These are phyloP conservation scores for Poa annua DNA, from an alignment of 176 grass and related monocot genomes.

Conservation along the genomic window DNA sequence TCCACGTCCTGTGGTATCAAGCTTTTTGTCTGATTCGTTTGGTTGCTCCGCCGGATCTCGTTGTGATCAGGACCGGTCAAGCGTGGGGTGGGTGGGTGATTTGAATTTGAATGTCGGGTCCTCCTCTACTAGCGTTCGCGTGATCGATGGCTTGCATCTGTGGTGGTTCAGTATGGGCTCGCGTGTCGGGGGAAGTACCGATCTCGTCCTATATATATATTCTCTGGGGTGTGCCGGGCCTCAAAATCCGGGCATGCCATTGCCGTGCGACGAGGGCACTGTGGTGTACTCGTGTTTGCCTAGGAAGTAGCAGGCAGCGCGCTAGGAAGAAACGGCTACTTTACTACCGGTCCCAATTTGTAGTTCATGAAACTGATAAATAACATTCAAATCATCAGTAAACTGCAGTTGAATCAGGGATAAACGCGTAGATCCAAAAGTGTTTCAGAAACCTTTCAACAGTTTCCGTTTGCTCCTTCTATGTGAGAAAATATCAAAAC, in stretches of 20 bases:
- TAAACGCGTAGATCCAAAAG: background rate
- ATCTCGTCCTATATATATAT: background rate
- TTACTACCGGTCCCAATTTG: background rate
- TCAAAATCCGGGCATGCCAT: constrained; percentile 2
- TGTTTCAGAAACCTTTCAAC: background rate
- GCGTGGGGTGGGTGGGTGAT: background rate
- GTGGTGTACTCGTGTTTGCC: background rate
- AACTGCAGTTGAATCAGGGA: background rate
- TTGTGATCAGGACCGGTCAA: background rate
- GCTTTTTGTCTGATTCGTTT: background rate
- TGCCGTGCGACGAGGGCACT: background rate
- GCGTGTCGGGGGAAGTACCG: background rate
- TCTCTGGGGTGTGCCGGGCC: background rate
- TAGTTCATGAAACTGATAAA: background rate
- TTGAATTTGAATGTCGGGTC: background rate
- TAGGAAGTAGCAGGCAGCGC: background rate
- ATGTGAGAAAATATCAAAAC: background rate
- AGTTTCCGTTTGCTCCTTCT: background rate
- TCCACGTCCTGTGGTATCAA: background rate
- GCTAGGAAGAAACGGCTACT: background rate
- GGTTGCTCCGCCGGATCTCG: constrained; percentile 35
- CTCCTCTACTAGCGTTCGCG: background rate
- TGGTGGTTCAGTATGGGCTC: background rate
- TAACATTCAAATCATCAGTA: background rate
- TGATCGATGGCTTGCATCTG: background rate